These are phyloP conservation scores for Alternaria angustiovoidea DNA, from an alignment of 2,329 filamentous ascomycete genomes.

Conservation along the genomic window DNA sequence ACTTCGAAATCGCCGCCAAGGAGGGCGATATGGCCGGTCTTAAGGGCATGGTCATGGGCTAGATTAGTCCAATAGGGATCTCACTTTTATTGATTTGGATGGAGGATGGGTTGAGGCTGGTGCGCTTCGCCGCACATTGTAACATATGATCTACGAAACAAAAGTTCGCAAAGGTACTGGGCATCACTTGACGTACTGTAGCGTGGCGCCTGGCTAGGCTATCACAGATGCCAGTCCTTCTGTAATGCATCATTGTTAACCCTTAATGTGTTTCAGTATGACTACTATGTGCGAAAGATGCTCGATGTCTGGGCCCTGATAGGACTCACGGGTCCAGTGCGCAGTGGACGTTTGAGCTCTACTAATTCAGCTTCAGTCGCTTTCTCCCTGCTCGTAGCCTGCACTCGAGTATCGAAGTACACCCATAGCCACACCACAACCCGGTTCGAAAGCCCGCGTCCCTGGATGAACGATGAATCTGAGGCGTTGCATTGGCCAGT, in stretches of 20 bases:
- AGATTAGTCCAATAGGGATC: slow-evolving; percentile 24
- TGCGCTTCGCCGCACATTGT: slow-evolving; percentile 20
- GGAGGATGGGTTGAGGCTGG: slow-evolving; percentile 5
- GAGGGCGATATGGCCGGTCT: slow-evolving; percentile 91
- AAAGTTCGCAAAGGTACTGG: slow-evolving; percentile 17
- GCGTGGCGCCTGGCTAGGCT: slow-evolving; percentile 11
- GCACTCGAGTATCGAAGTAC: neutral
- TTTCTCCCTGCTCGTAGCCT: neutral
- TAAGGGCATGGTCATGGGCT: slow-evolving; percentile 70
- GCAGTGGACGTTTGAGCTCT: too few relatives aligned
- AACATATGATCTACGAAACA: slow-evolving; percentile 22
- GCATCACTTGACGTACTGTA: slow-evolving; percentile 12
- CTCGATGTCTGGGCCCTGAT: neutral
- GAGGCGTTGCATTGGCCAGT: neutral
- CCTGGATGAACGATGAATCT: neutral
- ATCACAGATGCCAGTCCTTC: slow-evolving; percentile 4
- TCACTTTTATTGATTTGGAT: slow-evolving; percentile 10
- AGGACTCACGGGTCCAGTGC: too few relatives aligned
- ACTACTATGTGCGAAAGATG: neutral
- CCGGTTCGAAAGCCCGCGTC: neutral
- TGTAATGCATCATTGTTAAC: slow-evolving; percentile 21
- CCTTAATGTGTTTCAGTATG: neutral
- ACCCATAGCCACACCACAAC: too few relatives aligned
- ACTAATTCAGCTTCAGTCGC: neutral
- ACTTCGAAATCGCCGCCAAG: slow-evolving; percentile 99